Evolutionary conservation across 2,329 filamentous ascomycete species (phyloP).

Genomic region (Sporothrix schenckii): DNA sequence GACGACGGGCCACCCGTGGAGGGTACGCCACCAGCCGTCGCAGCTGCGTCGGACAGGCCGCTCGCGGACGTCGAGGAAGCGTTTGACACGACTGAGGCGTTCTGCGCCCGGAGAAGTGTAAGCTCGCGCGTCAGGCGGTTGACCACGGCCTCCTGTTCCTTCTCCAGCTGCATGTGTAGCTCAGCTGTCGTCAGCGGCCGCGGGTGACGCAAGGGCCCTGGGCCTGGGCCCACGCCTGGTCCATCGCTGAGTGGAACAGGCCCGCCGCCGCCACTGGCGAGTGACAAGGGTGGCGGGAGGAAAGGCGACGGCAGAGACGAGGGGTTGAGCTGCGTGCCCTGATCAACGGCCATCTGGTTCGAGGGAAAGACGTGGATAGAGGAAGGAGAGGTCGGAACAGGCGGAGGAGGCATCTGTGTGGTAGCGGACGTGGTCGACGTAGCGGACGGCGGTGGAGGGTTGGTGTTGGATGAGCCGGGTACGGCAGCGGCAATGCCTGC

Average conservation of each 20-base stretch:
- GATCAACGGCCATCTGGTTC: conserved; percentile 56
- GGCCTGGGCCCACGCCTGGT: conserved; percentile 57
- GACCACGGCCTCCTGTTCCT: conserved; percentile 93
- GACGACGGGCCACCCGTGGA: conserved; percentile 39
- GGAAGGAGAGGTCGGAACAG: conserved; percentile 48
- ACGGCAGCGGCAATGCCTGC: conserved; percentile 34
- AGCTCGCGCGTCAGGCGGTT: conserved; percentile 92
- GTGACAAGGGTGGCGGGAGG: conserved; percentile 39
- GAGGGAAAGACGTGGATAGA: conserved; percentile 61
- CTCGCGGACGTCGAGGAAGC: conserved; percentile 63
- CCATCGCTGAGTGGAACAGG: conserved; percentile 42
- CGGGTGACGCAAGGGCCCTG: conserved; percentile 81
- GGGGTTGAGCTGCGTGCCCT: conserved; percentile 40
- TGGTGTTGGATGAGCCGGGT: not conserved
- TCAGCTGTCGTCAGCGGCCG: conserved; percentile 86
- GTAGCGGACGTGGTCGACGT: conserved; percentile 1
- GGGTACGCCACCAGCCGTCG: conserved; percentile 39
- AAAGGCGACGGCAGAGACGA: conserved; percentile 43
- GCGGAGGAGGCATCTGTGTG: conserved; percentile 48
- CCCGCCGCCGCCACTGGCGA: conserved; percentile 32
- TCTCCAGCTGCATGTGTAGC: conserved; percentile 85
- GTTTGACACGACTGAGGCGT: conserved; percentile 67
- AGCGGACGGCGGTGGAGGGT: not conserved
- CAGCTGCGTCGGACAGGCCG: conserved; percentile 40
- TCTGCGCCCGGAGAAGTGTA: conserved; percentile 74